Conservation (phyloP, 306 rosid genomes). For the Dalbergia cochinchinensis region DNA sequence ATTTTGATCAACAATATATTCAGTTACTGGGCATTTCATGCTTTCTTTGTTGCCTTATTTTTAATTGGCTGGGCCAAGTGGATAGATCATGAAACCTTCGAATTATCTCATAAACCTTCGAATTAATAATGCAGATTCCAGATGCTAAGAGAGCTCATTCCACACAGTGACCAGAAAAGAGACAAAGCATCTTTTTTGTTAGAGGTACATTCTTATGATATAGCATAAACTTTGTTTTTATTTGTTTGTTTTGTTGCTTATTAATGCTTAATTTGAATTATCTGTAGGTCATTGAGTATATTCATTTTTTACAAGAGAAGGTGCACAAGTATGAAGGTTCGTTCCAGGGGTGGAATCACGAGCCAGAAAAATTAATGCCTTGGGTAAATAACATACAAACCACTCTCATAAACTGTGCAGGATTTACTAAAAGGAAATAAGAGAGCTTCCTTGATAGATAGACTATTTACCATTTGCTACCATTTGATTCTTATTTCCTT, state of each 20-base stretch:
- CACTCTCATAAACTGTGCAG: constrained; percentile 25
- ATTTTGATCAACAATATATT: constrained; percentile 11
- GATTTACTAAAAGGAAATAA: constrained; percentile 22
- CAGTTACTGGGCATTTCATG: constrained; percentile 2
- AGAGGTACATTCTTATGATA: constrained; percentile 65
- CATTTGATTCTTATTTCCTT: constrained; percentile 8
- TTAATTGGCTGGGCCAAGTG: constrained; percentile 35
- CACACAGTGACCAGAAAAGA: constrained; percentile 96
- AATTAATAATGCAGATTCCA: constrained; percentile 74
- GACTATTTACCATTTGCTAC: neutral
- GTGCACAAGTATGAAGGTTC: constrained; percentile 84
- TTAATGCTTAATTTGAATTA: constrained; percentile 35
- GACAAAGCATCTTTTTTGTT: constrained; percentile 96
- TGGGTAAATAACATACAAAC: constrained; percentile 64
- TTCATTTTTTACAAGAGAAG: constrained; percentile 90
- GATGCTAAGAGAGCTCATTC: constrained; percentile 92
- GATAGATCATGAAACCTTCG: constrained; percentile 20
- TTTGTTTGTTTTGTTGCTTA: constrained; percentile 9
- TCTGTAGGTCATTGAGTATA: constrained; percentile 87
- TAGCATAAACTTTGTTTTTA: constrained; percentile 11
- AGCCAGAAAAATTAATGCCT: constrained; percentile 71
- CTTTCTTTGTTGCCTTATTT: constrained; percentile 14
- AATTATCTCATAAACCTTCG: constrained; percentile 33
- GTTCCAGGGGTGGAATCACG: constrained; percentile 79
- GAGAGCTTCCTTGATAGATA: constrained; percentile 3